phyloP scores from a whole-genome alignment of 805 yeast genomes.

The Blastobotrys mokoenaii region DNA sequence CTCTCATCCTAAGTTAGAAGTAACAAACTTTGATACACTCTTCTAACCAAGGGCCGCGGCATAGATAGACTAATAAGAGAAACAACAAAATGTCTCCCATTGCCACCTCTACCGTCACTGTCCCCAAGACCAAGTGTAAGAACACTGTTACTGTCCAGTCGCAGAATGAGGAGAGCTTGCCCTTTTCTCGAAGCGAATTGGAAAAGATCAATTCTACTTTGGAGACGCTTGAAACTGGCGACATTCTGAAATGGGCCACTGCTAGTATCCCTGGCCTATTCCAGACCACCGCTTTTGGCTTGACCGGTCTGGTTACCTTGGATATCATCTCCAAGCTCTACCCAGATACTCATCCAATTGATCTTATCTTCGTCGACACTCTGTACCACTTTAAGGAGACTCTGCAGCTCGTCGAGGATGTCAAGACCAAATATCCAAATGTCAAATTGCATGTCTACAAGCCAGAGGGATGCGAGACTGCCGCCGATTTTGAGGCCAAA shows the following conservation, averaged over 20 bases:
- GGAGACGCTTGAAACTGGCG: conserved; percentile 51
- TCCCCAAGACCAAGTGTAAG: not conserved
- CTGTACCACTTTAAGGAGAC: conserved; percentile 95
- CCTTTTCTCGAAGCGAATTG: conserved; percentile 45
- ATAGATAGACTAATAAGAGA: not conserved
- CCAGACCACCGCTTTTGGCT: conserved; percentile 93
- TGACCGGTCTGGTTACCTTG: conserved; percentile 81
- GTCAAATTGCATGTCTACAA: conserved; percentile 53
- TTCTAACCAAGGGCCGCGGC: not conserved
- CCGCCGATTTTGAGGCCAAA: conserved; percentile 51
- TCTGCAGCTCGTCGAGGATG: conserved; percentile 53
- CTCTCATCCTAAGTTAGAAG: not conserved
- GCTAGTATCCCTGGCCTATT: conserved; percentile 73
- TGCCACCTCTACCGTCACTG: conserved; percentile 6
- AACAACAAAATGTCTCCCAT: conserved; percentile 2
- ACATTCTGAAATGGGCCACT: conserved; percentile 74
- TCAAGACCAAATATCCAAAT: conserved; percentile 48
- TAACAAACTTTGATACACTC: not conserved
- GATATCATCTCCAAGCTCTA: conserved; percentile 64
- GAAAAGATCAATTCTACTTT: conserved; percentile 59
- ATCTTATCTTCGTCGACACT: conserved; percentile 81
- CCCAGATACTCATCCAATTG: conserved; percentile 39
- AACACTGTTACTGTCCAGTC: not conserved
- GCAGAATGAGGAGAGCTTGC: not conserved
- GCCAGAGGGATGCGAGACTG: conserved; percentile 52